phyloP scores from a whole-genome alignment of 768 basidiomycete genomes.

The Cystobasidium onofrii region DNA sequence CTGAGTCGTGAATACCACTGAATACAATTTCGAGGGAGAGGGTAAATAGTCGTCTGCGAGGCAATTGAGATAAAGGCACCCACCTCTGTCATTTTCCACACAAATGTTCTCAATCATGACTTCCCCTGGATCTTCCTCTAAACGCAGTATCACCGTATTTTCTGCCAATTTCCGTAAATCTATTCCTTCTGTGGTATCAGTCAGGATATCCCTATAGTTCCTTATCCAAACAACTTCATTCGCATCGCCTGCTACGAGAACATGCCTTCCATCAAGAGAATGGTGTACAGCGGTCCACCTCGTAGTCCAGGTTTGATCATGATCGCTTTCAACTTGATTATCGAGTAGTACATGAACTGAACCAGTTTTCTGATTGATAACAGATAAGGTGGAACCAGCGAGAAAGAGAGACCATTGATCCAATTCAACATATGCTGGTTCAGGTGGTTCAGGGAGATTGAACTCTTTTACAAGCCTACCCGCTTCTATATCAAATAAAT shows the following conservation, averaged over 20 bases:
- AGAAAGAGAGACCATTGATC: conserved; percentile 25
- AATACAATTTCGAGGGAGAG: background rate
- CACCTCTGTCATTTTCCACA: conserved; percentile 22
- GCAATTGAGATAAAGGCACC: background rate
- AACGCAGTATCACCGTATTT: background rate
- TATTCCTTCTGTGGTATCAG: background rate
- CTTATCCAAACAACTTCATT: conserved; percentile 18
- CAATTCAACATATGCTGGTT: conserved; percentile 18
- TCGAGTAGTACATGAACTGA: background rate
- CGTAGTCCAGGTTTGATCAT: background rate
- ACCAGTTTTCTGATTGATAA: background rate
- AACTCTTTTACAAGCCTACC: background rate
- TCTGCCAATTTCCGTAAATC: background rate
- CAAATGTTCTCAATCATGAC: conserved; percentile 12
- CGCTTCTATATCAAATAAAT: background rate
- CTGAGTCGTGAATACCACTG: conserved; percentile 21
- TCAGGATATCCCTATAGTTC: conserved; percentile 1
- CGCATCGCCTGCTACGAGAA: conserved; percentile 1
- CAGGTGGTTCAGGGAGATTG: background rate
- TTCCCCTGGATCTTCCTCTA: background rate
- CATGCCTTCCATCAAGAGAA: conserved; percentile 17
- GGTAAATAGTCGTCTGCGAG: background rate
- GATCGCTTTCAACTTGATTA: background rate
- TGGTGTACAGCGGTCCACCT: conserved; percentile 10
- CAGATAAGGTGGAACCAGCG: background rate